A percentile compares a stretch with the other conserved stretches of the same genome.
These are phyloP conservation scores for Quercus dentata DNA, from an alignment of 306 rosid species.

Conservation along the genomic window DNA sequence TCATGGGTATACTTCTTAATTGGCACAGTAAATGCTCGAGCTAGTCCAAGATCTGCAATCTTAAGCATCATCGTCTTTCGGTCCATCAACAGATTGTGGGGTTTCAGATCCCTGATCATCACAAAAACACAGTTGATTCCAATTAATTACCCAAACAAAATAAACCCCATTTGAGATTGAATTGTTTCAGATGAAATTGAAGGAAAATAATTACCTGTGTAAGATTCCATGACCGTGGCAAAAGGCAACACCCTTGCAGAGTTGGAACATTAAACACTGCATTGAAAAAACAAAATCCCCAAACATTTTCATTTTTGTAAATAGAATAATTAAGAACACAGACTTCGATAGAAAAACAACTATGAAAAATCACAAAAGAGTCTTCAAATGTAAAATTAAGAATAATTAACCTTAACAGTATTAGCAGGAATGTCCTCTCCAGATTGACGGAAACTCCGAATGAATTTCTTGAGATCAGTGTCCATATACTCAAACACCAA, in stretches of 20 bases:
- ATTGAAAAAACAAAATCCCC: background rate
- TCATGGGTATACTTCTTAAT: slow-evolving; percentile 95
- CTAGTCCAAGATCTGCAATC: slow-evolving; percentile 94
- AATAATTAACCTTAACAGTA: slow-evolving; percentile 44
- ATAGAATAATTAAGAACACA: background rate
- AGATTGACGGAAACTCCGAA: slow-evolving; percentile 62
- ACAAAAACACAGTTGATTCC: background rate
- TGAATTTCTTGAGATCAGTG: slow-evolving; percentile 81
- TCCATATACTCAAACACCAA: slow-evolving; percentile 94
- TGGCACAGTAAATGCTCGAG: slow-evolving; percentile 89
- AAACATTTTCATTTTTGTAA: background rate
- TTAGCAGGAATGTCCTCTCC: slow-evolving; percentile 49
- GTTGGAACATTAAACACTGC: slow-evolving; percentile 89
- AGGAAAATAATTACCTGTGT: slow-evolving; percentile 49
- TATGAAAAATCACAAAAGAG: background rate
- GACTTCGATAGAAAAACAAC: background rate
- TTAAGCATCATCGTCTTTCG: slow-evolving; percentile 78
- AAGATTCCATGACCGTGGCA: slow-evolving; percentile 96
- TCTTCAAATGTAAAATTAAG: background rate
- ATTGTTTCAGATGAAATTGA: background rate
- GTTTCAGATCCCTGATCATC: slow-evolving; percentile 70
- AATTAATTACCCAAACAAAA: background rate
- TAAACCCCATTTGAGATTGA: background rate
- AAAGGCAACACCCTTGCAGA: slow-evolving; percentile 95
- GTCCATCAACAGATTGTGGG: slow-evolving; percentile 94